Conservation (phyloP, 1,284 basidiomycete species). For the Leccinum insolens region DNA sequence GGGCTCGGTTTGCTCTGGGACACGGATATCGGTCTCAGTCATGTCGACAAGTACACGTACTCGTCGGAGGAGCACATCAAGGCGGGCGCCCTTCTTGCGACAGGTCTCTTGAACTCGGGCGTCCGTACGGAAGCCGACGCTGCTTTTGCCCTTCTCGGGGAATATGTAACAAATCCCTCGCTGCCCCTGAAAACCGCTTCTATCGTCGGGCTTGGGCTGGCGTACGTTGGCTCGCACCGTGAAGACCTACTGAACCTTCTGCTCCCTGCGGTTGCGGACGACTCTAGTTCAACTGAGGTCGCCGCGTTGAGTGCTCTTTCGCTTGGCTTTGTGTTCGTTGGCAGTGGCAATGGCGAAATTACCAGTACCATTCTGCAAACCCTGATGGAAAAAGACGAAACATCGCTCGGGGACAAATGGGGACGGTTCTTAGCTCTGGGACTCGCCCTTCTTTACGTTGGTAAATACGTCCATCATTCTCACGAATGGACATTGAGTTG, state of each 20-base stretch:
- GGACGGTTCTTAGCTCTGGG: constrained; percentile 89
- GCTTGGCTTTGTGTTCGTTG: constrained; percentile 95
- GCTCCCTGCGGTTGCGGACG: constrained; percentile 83
- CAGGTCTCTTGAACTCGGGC: constrained; percentile 89
- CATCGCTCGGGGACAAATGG: constrained; percentile 90
- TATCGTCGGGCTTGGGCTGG: constrained; percentile 90
- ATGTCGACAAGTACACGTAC: constrained; percentile 98
- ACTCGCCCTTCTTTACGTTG: constrained; percentile 90
- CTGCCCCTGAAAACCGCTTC: constrained; percentile 85
- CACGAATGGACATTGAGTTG: constrained; percentile 4
- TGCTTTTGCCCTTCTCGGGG: constrained; percentile 88
- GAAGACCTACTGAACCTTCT: constrained; percentile 84
- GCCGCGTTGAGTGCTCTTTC: constrained; percentile 86
- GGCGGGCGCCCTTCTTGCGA: constrained; percentile 95
- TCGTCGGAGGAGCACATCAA: constrained; percentile 97
- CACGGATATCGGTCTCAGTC: constrained; percentile 90
- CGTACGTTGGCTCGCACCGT: constrained; percentile 92
- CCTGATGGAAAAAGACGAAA: constrained; percentile 86
- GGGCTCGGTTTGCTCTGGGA: constrained; percentile 97
- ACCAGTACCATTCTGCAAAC: constrained; percentile 90
- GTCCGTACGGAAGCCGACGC: constrained; percentile 95
- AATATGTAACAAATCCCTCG: constrained; percentile 90
- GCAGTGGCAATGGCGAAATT: constrained; percentile 94
- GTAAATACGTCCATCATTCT: constrained; percentile 42
- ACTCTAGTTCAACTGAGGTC: constrained; percentile 86